Evolutionary conservation across 2,329 filamentous ascomycete genomes (phyloP).

Genomic region (Botryosphaeria agaves): DNA sequence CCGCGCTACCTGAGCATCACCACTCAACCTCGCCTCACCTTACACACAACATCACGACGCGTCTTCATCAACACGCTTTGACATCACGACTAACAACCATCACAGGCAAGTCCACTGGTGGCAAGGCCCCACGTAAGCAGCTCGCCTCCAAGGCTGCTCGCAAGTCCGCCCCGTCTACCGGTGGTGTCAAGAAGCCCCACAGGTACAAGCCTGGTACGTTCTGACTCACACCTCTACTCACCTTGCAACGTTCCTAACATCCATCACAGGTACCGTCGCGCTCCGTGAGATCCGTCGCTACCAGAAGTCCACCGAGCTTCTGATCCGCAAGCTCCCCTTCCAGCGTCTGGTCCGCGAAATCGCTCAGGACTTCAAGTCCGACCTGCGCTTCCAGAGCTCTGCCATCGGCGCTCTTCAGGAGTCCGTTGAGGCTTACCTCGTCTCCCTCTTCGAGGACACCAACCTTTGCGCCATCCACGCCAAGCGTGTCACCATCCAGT

Average conservation of each 20-base stretch:
- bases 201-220: constrained; percentile 32
- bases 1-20: not conserved
- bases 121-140: constrained; percentile 75
- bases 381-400: constrained; percentile 89
- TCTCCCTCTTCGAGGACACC: constrained; percentile 91
- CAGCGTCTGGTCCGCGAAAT: constrained; percentile 66
- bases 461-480: constrained; percentile 95
- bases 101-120: constrained; percentile 47
- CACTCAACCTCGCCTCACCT: not conserved
- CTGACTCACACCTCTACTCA: constrained; percentile 5
- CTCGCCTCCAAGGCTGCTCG: constrained; percentile 97
- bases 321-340: constrained; percentile 68
- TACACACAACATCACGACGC: no score
- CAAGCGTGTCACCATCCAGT: constrained; percentile 89
- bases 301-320: constrained; percentile 75
- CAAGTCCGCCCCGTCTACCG: constrained; percentile 94
- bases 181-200: constrained; percentile 43
- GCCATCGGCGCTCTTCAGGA: constrained; percentile 89
- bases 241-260: constrained; percentile 8
- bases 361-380: constrained; percentile 43
- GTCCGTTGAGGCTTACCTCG: constrained; percentile 87
- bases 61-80: no score
- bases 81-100: no score
- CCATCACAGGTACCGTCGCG: constrained; percentile 53
- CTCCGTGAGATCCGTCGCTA: constrained; percentile 83